Base-by-base conservation (phyloP, 2,329 filamentous ascomycete species). In the Stagonosporopsis tanaceti region DNA sequence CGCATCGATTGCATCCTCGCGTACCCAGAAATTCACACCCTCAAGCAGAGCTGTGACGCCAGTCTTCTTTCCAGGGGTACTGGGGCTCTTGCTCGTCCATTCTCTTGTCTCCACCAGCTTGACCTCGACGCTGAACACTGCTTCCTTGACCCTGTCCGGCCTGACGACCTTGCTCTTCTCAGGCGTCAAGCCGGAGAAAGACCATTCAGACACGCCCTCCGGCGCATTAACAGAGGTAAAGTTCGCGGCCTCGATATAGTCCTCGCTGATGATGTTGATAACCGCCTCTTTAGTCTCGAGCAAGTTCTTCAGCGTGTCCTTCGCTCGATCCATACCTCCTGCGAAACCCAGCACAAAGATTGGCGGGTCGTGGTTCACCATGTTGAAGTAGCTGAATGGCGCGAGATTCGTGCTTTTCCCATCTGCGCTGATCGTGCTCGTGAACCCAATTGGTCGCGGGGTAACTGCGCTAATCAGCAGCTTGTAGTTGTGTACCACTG, bases 221-320 rank as follows among this genome's bases (percentile, higher is more conserved):
- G 93, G 93, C 0, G 91, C 85, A 75, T 97, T 91, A 67, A 96
- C 86, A 45, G 84, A 84, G 3, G 89, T 86, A n/a, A 87, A 82
- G 76, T 97, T 97, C 45, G 93, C 93, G 0, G 93, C 93, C 80
- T 97, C 93, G 70, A 95, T 71, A 72, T 89, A 96, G 72, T 88
- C 85, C 79, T 97, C 93, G 8, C 85, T 87, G 70, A 97, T 91
- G 71, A 97, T 91, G 79, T 95, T 97, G 79, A 97, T 88, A 2
- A 67, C 66, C 30, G 91, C 94, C 79, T 97, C 92, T 42, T 83
- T 79, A 0, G 84, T 87, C 35, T 89, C 89, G 8, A 84, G 69
- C 54, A 97, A 79, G 73, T 96, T 96, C 67, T 81, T 82, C 51
- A 96, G 80, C 35, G 89, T 88, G 76, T 97, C 93, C 77, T 97